Conservation (phyloP, 768 basidiomycete genomes). For the Imleria badia region DNA sequence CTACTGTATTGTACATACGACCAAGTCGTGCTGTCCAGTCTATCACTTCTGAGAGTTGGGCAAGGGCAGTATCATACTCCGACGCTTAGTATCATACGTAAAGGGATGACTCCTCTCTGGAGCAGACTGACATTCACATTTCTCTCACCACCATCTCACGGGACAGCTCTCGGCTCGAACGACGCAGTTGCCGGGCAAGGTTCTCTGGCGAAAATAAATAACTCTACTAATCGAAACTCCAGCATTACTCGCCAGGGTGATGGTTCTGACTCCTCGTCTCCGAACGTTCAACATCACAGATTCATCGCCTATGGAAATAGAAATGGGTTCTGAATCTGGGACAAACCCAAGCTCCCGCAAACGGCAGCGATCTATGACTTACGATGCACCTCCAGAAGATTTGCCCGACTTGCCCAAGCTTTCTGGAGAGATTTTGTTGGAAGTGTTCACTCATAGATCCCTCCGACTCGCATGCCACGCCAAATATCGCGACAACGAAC, state of each 20-base stretch:
- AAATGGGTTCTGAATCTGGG: slow-evolving; percentile 25
- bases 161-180: slow-evolving; percentile 14
- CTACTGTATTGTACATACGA: slow-evolving; percentile 5
- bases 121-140: slow-evolving; percentile 10
- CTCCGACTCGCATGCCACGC: slow-evolving; percentile 45
- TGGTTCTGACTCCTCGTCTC: slow-evolving; percentile 37
- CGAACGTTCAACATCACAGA: slow-evolving; percentile 35
- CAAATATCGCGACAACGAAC: slow-evolving; percentile 56
- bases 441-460: slow-evolving; percentile 70
- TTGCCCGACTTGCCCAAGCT: slow-evolving; percentile 50
- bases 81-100: slow-evolving; percentile 19
- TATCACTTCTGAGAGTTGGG: background rate
- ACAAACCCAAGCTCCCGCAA: slow-evolving; percentile 34
- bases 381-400: slow-evolving; percentile 27
- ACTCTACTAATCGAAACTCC: slow-evolving; percentile 9
- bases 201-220: slow-evolving; percentile 21
- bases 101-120: slow-evolving; percentile 27
- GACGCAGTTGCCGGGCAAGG: slow-evolving; percentile 15
- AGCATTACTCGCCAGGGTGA: slow-evolving; percentile 19
- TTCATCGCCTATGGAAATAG: slow-evolving; percentile 34
- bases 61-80: slow-evolving; percentile 10
- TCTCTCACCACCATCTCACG: slow-evolving; percentile 24
- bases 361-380: slow-evolving; percentile 37
- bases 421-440: slow-evolving; percentile 54
- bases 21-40: background rate